Conservation (phyloP, 306 rosid species). For the Boehmeria nivea region DNA sequence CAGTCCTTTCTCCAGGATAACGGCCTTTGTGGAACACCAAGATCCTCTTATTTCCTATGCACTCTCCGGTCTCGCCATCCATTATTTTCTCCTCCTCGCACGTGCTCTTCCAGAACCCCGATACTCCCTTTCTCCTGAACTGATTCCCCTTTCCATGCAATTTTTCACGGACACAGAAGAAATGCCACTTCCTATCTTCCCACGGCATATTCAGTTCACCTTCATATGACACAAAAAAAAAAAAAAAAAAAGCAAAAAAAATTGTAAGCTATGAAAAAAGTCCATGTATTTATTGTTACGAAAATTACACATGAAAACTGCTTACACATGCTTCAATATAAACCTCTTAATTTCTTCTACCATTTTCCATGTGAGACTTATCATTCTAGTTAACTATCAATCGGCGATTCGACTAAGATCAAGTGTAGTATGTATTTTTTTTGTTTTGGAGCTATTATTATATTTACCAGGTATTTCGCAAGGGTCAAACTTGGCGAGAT, state of each 20-base stretch:
- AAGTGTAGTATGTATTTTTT: no score
- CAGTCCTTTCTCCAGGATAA: constrained; percentile 24
- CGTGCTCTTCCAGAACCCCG: constrained; percentile 71
- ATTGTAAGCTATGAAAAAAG: no score
- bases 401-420: no score
- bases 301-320: no score
- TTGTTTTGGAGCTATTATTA: no score
- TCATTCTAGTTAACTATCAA: no score
- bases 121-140: constrained; percentile 28
- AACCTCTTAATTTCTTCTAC: no score
- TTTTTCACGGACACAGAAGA: constrained; percentile 35
- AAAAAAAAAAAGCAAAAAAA: no score
- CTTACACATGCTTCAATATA: no score
- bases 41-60: constrained; percentile 55
- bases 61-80: constrained; percentile 9
- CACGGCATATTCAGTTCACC: constrained; percentile 24
- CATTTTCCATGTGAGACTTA: no score
- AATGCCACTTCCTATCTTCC: constrained; percentile 53
- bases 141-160: constrained; percentile 31
- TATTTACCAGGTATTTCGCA: not conserved
- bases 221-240: not conserved
- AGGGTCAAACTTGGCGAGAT: not conserved
- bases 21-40: constrained; percentile 42
- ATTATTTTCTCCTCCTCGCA: constrained; percentile 33
- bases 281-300: no score